phyloP scores from a whole-genome alignment of 2,329 filamentous ascomycete species.

The Trichoderma atrobrunneum region DNA sequence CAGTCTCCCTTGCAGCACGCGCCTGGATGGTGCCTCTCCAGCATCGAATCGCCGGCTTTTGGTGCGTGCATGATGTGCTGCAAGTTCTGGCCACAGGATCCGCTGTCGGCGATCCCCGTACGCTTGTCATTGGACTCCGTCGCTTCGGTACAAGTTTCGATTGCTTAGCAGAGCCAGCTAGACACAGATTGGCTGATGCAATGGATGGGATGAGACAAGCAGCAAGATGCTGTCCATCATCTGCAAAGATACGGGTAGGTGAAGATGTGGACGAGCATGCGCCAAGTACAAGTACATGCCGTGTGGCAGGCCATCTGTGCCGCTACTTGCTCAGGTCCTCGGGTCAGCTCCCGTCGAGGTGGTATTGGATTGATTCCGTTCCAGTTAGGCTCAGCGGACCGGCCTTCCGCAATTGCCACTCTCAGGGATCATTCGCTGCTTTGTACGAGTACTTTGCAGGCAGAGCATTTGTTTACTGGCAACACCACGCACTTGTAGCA shows the following conservation, averaged over 20 bases:
- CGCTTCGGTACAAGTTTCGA: not conserved
- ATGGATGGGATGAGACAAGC: not conserved
- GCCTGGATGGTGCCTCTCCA: not conserved
- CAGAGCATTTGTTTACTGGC: not conserved
- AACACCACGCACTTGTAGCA: not conserved
- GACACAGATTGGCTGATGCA: not conserved
- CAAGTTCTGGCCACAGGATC: not conserved
- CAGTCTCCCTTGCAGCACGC: slow-evolving; percentile 1
- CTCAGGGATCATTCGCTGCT: not conserved
- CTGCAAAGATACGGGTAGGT: not conserved
- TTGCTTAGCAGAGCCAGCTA: not conserved
- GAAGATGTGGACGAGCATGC: not conserved
- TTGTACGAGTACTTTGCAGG: not conserved
- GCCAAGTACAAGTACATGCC: not conserved
- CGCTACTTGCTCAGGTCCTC: not conserved
- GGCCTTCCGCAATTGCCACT: slow-evolving; percentile 4
- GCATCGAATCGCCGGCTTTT: not conserved
- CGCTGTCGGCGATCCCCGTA: not conserved
- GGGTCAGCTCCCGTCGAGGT: not conserved
- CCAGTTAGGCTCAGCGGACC: slow-evolving; percentile 14
- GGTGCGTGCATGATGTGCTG: not conserved
- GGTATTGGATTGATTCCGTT: not conserved
- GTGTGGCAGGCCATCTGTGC: not conserved
- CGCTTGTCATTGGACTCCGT: slow-evolving; percentile 7
- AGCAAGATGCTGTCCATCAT: not conserved